A percentile compares a stretch with the other conserved stretches of the same genome.
Conservation (phyloP, 129 eudicot species). For the Artemisia tridentata region DNA sequence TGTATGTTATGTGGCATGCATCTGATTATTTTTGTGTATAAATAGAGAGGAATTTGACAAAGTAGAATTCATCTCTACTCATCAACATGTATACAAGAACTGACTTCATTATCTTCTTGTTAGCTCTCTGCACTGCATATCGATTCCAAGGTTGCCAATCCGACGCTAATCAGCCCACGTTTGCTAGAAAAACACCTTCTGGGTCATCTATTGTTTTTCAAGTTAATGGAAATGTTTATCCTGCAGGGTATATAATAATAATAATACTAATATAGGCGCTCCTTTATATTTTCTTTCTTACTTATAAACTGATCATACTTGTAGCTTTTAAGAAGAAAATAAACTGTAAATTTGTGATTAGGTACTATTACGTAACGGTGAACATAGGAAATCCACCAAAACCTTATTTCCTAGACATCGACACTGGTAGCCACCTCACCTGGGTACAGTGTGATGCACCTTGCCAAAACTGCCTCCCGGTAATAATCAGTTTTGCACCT, state of each 20-base stretch:
- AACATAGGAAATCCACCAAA: slow-evolving; percentile 63
- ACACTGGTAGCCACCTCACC: slow-evolving; percentile 77
- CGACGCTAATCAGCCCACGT: background rate
- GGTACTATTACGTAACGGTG: slow-evolving; percentile 60
- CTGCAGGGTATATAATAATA: slow-evolving; percentile 30
- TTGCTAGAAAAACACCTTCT: slow-evolving; percentile 1
- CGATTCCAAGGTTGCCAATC: slow-evolving; percentile 2
- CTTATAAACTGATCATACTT: no score
- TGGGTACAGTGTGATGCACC: slow-evolving; percentile 88
- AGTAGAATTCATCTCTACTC: no score
- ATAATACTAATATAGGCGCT: no score
- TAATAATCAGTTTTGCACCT: slow-evolving; percentile 19
- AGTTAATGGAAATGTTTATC: slow-evolving; percentile 42
- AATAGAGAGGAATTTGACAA: no score
- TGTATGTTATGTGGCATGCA: no score
- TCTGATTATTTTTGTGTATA: no score
- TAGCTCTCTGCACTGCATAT: slow-evolving; percentile 3
- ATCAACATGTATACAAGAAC: no score
- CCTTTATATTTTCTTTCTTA: background rate
- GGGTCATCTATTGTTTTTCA: slow-evolving; percentile 25
- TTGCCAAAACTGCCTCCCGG: slow-evolving; percentile 48
- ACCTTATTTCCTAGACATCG: slow-evolving; percentile 68
- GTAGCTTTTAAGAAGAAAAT: no score
- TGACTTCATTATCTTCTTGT: background rate
- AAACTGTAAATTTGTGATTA: slow-evolving; percentile 10